Evolutionary conservation across 73 alveolate species (phyloP).

Genomic region (Durusdinium trenchii): DNA sequence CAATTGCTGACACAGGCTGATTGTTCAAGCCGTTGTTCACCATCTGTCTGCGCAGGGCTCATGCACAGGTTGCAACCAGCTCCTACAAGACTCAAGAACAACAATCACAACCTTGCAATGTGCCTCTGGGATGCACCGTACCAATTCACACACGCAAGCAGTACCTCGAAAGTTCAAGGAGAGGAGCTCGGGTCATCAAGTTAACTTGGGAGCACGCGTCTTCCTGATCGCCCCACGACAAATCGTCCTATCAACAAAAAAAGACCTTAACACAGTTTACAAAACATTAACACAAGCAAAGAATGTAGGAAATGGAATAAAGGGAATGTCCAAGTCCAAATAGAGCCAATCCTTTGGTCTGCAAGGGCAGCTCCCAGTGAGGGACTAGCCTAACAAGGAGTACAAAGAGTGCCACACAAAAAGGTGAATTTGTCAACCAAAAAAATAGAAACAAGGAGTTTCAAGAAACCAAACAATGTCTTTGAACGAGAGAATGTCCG

Average conservation of each 20-base stretch:
- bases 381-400: conserved; percentile 85
- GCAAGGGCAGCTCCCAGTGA: conserved; percentile 40
- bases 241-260: conserved; percentile 12
- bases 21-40: conserved; percentile 86
- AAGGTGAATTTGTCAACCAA: too few relatives aligned
- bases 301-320: neutral
- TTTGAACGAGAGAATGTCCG: too few relatives aligned
- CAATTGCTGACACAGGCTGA: neutral
- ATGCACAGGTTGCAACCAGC: neutral
- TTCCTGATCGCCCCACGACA: conserved; percentile 71
- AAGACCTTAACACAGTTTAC: neutral
- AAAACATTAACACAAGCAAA: too few relatives aligned
- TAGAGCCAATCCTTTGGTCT: conserved; percentile 31
- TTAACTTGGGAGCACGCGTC: neutral
- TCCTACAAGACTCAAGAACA: too few relatives aligned
- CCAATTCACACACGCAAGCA: conserved; percentile 86
- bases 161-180: too few relatives aligned
- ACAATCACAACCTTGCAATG: neutral
- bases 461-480: too few relatives aligned
- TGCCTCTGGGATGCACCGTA: conserved; percentile 90
- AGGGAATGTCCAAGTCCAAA: neutral
- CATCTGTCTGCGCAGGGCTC: conserved; percentile 33
- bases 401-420: too few relatives aligned
- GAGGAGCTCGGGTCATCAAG: neutral
- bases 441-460: too few relatives aligned